Evolutionary conservation across 192 early-diverging fungal genomes (phyloP).

Genomic region (Rhizophlyctis rosea): DNA sequence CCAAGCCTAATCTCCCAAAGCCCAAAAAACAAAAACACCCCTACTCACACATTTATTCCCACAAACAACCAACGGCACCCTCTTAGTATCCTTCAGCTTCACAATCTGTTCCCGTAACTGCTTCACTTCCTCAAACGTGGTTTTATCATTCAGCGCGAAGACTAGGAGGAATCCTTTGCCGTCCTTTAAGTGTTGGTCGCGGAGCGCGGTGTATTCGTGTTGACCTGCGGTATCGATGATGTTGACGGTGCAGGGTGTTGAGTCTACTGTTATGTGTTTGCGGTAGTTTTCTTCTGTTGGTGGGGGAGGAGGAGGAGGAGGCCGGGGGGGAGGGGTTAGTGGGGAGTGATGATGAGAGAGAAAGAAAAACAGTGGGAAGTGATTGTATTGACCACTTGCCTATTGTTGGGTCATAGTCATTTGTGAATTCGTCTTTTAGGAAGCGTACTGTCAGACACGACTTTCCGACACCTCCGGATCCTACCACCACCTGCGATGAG

Average conservation of each 20-base stretch:
- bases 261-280: constrained; percentile 51
- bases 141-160: constrained; percentile 48
- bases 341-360: neutral
- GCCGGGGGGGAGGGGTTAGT: neutral
- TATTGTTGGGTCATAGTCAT: constrained; percentile 58
- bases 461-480: constrained; percentile 60
- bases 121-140: constrained; percentile 57
- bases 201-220: constrained; percentile 56
- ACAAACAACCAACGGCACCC: constrained; percentile 53
- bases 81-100: constrained; percentile 52
- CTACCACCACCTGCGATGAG: constrained; percentile 65
- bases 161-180: constrained; percentile 60
- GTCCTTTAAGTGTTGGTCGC: constrained; percentile 55
- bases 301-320: neutral
- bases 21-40: neutral
- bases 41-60: constrained; percentile 58
- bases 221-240: constrained; percentile 62
- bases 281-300: constrained; percentile 55
- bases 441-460: constrained; percentile 60
- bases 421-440: constrained; percentile 57
- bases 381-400: constrained; percentile 21
- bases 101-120: constrained; percentile 56
- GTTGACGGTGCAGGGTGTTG: constrained; percentile 37
- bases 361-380: neutral
- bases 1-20: neutral